Evolutionary conservation across 164 flowering plant species (phyloP).

Genomic region (Annona cherimola): DNA sequence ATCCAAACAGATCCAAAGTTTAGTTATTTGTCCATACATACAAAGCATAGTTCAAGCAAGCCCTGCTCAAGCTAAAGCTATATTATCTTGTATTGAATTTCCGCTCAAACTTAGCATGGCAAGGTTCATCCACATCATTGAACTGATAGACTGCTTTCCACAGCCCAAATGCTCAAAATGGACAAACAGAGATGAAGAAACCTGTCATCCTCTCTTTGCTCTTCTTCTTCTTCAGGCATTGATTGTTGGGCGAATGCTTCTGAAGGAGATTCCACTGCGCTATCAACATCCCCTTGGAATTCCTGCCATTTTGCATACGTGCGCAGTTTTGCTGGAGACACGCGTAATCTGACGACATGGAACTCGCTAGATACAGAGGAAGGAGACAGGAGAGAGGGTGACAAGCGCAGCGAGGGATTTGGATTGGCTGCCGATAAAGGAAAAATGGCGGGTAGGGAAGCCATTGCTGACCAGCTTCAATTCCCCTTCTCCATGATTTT

Average conservation of each 20-base stretch:
- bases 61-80: not conserved
- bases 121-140: not conserved
- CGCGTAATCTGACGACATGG: slow-evolving; percentile 2
- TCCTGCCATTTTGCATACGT: slow-evolving; percentile 71
- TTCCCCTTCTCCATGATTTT: not conserved
- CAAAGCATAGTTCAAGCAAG: not conserved
- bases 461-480: slow-evolving; percentile 3
- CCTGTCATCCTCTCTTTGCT: slow-evolving; percentile 74
- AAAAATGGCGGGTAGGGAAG: not conserved
- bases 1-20: no score
- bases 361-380: not conserved
- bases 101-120: not conserved
- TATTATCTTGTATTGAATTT: not conserved
- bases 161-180: not conserved
- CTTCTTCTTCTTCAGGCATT: not conserved
- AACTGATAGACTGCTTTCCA: not conserved
- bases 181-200: slow-evolving; percentile 16
- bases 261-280: slow-evolving; percentile 17
- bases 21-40: not conserved
- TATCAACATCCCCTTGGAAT: slow-evolving; percentile 36
- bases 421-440: not conserved
- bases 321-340: slow-evolving; percentile 6
- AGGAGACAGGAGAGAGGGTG: not conserved
- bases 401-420: not conserved
- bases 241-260: slow-evolving; percentile 11